These are phyloP conservation scores for Boletellus deceptivus DNA, from an alignment of 1,284 basidiomycete species.

Conservation along the genomic window DNA sequence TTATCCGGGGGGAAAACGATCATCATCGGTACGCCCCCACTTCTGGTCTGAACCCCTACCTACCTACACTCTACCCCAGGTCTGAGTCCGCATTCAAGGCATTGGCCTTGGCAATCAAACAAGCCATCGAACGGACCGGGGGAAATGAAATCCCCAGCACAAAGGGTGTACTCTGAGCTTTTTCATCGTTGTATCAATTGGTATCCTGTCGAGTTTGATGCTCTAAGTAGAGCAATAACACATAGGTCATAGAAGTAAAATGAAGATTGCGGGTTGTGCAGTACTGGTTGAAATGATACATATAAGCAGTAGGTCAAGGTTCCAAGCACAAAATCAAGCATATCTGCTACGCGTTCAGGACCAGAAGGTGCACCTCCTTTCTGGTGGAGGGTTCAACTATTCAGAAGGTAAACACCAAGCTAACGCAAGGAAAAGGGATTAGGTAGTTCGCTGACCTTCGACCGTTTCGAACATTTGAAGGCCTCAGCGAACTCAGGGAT, in stretches of 20 bases:
- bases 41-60: neutral
- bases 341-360: constrained; percentile 25
- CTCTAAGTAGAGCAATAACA: neutral
- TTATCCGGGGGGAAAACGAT: constrained; percentile 93
- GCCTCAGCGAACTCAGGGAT: constrained; percentile 78
- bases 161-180: constrained; percentile 80
- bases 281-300: constrained; percentile 12
- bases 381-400: constrained; percentile 64
- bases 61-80: constrained; percentile 40
- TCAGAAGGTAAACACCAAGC: constrained; percentile 9
- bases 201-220: neutral
- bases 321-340: constrained; percentile 7
- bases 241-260: constrained; percentile 1
- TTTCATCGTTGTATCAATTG: neutral
- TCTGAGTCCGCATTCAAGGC: constrained; percentile 99
- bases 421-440: neutral
- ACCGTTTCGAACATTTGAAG: constrained; percentile 68
- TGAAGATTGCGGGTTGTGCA: neutral
- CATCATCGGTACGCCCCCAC: constrained; percentile 79
- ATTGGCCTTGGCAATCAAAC: constrained; percentile 89
- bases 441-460: constrained; percentile 49
- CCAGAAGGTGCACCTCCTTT: constrained; percentile 72
- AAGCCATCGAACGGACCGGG: constrained; percentile 90
- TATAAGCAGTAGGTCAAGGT: constrained; percentile 8
- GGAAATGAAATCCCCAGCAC: constrained; percentile 94